Conservation (phyloP, 108 stramenopile genomes). For the Skeletonema menzelii region DNA sequence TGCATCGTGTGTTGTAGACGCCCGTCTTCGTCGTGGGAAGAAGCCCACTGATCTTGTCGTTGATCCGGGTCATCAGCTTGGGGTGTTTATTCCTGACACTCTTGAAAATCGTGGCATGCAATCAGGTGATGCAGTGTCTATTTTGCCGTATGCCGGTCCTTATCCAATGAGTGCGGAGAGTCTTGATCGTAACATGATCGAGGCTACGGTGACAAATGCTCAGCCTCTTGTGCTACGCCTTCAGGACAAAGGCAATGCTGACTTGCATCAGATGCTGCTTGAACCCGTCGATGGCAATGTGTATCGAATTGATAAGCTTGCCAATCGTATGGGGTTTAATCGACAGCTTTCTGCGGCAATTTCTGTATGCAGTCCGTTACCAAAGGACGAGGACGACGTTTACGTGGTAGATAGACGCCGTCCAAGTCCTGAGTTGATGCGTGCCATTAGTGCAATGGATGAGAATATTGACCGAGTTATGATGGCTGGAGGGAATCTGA, state of each 20-base stretch:
- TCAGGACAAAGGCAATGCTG: constrained; percentile 83
- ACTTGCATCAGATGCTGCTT: constrained; percentile 71
- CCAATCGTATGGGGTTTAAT: constrained; percentile 93
- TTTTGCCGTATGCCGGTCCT: constrained; percentile 89
- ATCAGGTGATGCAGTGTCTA: constrained; percentile 89
- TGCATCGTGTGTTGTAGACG: constrained; percentile 89
- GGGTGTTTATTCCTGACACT: constrained; percentile 88
- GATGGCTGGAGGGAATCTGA: constrained; percentile 57
- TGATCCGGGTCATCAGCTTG: constrained; percentile 84
- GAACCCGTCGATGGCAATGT: constrained; percentile 82
- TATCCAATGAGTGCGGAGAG: constrained; percentile 92
- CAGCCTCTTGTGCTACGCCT: constrained; percentile 83
- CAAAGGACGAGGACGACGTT: constrained; percentile 41
- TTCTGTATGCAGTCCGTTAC: constrained; percentile 64
- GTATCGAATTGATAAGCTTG: constrained; percentile 91
- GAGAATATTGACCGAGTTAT: constrained; percentile 87
- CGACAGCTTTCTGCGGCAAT: constrained; percentile 86
- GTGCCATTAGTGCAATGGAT: constrained; percentile 93
- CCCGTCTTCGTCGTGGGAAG: constrained; percentile 77
- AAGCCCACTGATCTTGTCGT: constrained; percentile 85
- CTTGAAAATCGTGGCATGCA: constrained; percentile 89
- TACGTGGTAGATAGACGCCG: constrained; percentile 53
- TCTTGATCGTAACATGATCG: constrained; percentile 91
- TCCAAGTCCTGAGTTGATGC: constrained; percentile 77
- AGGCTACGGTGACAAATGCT: constrained; percentile 85